Evolutionary conservation across 2,329 filamentous ascomycete genomes (phyloP), one percentile per base, ranked within the genome.

Genomic region (Sporothrix inflata): DNA sequence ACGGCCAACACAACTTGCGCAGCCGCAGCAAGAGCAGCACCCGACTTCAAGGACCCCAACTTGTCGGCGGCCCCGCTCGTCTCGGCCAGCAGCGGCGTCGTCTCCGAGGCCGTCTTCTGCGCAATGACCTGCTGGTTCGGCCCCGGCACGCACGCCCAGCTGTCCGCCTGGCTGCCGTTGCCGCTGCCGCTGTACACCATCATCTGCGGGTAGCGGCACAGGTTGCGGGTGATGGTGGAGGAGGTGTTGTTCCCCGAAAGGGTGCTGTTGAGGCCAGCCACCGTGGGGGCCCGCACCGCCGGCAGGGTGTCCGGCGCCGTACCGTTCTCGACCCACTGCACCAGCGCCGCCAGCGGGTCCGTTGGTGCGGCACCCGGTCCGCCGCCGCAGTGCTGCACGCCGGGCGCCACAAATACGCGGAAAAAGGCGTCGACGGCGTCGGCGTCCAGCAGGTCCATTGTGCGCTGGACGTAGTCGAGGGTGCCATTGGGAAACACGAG

Each of bases 391-490:
- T 60, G 55, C 55, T 60, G 55, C 30, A 60, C 55, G 6, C 55
- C 55, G 8, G 55, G 55, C 14, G 55, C 55, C 14, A 60, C 55
- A 4, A 60, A 60, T 5, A 60, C 27, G 27, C 55, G 55, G 19
- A n/a, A 60, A 11, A 60, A 60, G 2, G 16, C 27, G 55, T 60
- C 55, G 16, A 60, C 55, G 5, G 55, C 27, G 16, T 30, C 14
- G 0, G 55, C 55, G 3, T 60, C 16, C 27, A 60, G 9, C 55
- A 60, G 3, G 55, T 60, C 55, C 27, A 70, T 70, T 16, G 78
- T 78, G 5, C 67, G 51, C 34, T 78, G 73, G 68, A 76, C 77
- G 73, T 79, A 80, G 47, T 77, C 34, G 74, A 79, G 38, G 1
- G 76, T 78, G 40, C 73, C 74, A 21, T 74, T 72, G 47, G 75